Evolutionary conservation across 306 rosid species (phyloP), one percentile per base, ranked within the genome.

Genomic region (Cucurbita argyrosperma): DNA sequence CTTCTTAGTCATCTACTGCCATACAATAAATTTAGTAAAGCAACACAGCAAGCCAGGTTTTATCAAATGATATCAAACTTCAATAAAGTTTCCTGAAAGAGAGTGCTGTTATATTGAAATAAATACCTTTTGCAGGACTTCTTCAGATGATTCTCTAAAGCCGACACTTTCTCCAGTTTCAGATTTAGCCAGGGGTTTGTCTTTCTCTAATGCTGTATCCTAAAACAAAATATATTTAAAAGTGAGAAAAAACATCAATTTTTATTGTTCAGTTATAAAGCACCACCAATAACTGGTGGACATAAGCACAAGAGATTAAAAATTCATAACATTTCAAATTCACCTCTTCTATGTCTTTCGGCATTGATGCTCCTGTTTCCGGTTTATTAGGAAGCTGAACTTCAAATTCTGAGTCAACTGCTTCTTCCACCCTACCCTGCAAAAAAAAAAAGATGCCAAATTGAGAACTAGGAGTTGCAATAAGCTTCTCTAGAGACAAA

Each of bases 321-420:
- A 64, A 72, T 72, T 38, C 51, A 35, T 52, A 42, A 59, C 55
- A 60, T 47, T 19, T n/a, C 7, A n/a, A 60, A 46, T 78, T 82
- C 77, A 86, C 96, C 89, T 84, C 81, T 71, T 89, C 87, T 59
- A 72, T 87, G 82, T 74, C 76, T 67, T 82, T 67, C 81, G 49
- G 76, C 63, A 43, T 18, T 16, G 88, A 80, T 59, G 79, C 80
- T 64, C 79, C 84, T 37, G 71, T 80, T 60, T 43, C 82, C 56
- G 80, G 51, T 80, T 79, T 75, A 78, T 71, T 76, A 75, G 46
- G 14, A 76, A 45, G 72, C 71, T 84, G 90, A 82, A 74, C 83
- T 80, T 78, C 81, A 56, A 74, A 81, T 52, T 62, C 79, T 65
- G 79, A 56, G 52, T 78, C 73, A 54, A 73, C 79, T 59, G 55